Evolutionary conservation across 495 filamentous ascomycete genomes (phyloP).

Genomic region (Aspergillus campestris): DNA sequence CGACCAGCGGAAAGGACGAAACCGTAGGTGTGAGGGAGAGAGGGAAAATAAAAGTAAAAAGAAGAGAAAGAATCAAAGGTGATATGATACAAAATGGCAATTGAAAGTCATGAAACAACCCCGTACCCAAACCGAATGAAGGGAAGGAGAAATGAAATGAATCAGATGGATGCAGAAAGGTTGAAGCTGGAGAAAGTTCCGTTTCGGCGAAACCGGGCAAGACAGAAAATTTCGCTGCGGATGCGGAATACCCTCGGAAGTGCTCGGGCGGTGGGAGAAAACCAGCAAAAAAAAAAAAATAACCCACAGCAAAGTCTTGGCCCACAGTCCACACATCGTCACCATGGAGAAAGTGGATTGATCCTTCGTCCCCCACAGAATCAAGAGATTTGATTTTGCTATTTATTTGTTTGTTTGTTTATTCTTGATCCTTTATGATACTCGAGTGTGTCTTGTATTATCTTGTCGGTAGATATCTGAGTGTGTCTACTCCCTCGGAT

Average conservation of each 20-base stretch:
- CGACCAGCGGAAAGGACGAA: slow-evolving; percentile 11
- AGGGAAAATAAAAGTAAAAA: slow-evolving; percentile 19
- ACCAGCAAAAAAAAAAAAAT: slow-evolving; percentile 1
- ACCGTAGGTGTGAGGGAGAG: slow-evolving; percentile 10
- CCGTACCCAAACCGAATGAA: slow-evolving; percentile 25
- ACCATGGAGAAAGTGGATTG: too few species aligned
- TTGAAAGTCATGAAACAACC: slow-evolving; percentile 34
- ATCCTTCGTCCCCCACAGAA: too few species aligned
- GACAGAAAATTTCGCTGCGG: slow-evolving; percentile 37
- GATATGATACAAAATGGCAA: slow-evolving; percentile 37
- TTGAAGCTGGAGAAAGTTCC: slow-evolving; percentile 18
- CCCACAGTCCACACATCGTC: too few species aligned
- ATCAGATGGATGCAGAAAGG: slow-evolving; percentile 17
- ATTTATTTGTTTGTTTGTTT: too few species aligned
- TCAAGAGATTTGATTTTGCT: too few species aligned
- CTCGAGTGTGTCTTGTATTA: too few species aligned
- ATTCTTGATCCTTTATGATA: too few species aligned
- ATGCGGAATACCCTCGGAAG: slow-evolving; percentile 38
- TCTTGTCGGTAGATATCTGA: too few species aligned
- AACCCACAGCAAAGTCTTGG: slow-evolving; percentile 3
- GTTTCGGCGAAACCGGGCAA: slow-evolving; percentile 10
- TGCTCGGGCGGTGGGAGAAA: slow-evolving; percentile 30
- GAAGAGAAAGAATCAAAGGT: slow-evolving; percentile 18
- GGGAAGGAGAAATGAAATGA: slow-evolving; percentile 23
- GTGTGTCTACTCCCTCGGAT: too few species aligned